These are phyloP conservation scores for Penicillium odoratum DNA, from an alignment of 495 filamentous ascomycete genomes.

Conservation along the genomic window DNA sequence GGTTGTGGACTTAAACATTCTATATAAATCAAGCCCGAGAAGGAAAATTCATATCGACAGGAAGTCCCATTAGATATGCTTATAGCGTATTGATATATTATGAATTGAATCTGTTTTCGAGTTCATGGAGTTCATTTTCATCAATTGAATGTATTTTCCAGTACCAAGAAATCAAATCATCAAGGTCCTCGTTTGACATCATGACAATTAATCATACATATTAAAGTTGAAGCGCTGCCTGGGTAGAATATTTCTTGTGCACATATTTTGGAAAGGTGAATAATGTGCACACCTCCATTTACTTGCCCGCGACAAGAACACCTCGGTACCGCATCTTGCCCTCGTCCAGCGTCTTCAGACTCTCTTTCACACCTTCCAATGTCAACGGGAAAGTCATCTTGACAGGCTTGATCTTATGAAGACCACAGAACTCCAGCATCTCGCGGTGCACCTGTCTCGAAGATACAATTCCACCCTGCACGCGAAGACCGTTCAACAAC, in stretches of 20 bases:
- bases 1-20: not conserved
- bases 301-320: constrained; percentile 38
- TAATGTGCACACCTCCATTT: not conserved
- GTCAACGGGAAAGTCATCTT: constrained; percentile 58
- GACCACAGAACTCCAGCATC: constrained; percentile 60
- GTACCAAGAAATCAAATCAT: too few species aligned
- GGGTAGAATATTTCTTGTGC: too few species aligned
- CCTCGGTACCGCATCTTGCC: constrained; percentile 63
- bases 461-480: constrained; percentile 56
- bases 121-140: too few species aligned
- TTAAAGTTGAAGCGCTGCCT: too few species aligned
- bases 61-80: too few species aligned
- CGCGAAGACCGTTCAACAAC: constrained; percentile 43
- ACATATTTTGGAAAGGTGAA: not conserved
- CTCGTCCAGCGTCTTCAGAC: constrained; percentile 50
- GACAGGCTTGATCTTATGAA: constrained; percentile 56
- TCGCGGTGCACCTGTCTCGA: constrained; percentile 47
- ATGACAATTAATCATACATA: too few species aligned
- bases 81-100: too few species aligned
- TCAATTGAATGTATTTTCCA: too few species aligned
- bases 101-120: too few species aligned
- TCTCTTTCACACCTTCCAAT: constrained; percentile 51
- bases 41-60: too few species aligned
- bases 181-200: too few species aligned
- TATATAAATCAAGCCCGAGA: too few species aligned